Base-by-base conservation (phyloP, 1,284 basidiomycete species). In the Agroathelia rolfsii region DNA sequence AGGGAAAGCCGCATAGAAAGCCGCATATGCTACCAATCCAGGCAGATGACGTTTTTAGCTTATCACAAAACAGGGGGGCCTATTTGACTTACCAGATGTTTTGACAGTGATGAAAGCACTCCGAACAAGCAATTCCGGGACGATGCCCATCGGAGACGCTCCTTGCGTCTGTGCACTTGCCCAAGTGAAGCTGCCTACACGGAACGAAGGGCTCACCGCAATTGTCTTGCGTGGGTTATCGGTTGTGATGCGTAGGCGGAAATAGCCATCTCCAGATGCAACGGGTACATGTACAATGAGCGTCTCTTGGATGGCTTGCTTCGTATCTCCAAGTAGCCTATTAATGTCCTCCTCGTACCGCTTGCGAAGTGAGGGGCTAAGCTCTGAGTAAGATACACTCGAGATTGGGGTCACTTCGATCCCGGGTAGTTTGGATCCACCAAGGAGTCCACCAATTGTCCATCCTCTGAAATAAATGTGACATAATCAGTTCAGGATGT, bases 181-280 rank as follows among this genome's bases (percentile, higher is more conserved):
- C 28, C 47, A 43, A 8, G 47, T 48, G n/a, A 54, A 38, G 10
- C 50, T 53, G 5, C 52, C 52, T 3, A 54, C 42, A 16, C 52
- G 48, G 35, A 54, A 53, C 1, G 41, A 32, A 5, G 50, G 43
- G 14, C 45, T 54, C 6, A 32, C 30, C 4, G 50, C 50, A 9
- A 54, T 32, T 2, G 37, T 36, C 11, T 26, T 38, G 24, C 26
- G 31, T 5, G 33, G 29, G 25, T 41, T 32, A 26, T 17, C 12
- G 6, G 34, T 35, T 4, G 41, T 44, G 3, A 46, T 27, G n/a
- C 41, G 30, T 13, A 46, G 36, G 10, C 44, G 32, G 28, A 46
- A 46, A 24, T 46, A 46, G 3, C 44, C 44, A 28, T 46, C 43
- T 7, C 45, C 45, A 8, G 37, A 37, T 36, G 30, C 18, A 31